These are phyloP conservation scores for Aurinia saxatilis DNA, from an alignment of 345 rosid genomes.

Conservation along the genomic window DNA sequence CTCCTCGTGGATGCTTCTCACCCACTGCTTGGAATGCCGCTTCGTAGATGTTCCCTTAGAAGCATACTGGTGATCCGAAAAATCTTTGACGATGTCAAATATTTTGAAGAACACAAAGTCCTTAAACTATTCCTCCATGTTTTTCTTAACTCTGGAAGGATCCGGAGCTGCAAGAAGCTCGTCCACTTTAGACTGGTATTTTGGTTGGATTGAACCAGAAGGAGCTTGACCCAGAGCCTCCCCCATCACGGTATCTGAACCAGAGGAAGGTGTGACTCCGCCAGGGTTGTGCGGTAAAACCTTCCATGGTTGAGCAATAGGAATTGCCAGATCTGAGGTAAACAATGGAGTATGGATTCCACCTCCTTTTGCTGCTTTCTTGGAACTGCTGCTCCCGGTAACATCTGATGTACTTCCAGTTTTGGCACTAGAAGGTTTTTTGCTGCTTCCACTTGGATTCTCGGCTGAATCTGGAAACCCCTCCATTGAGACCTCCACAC, in stretches of 20 bases:
- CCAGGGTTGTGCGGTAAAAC: slow-evolving; percentile 16
- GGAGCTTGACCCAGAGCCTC: slow-evolving; percentile 1
- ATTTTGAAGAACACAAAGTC: slow-evolving; percentile 52
- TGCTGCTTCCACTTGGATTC: slow-evolving; percentile 22
- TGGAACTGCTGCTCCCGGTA: slow-evolving; percentile 9
- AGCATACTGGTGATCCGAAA: slow-evolving; percentile 57
- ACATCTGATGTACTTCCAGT: slow-evolving; percentile 2
- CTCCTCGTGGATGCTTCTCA: slow-evolving; percentile 75
- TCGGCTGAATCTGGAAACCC: slow-evolving; percentile 38
- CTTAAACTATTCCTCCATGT: slow-evolving; percentile 42
- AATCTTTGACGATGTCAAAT: slow-evolving; percentile 72
- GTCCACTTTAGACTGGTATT: neutral
- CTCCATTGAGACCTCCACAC: slow-evolving; percentile 72
- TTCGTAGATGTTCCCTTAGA: slow-evolving; percentile 29
- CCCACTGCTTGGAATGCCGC: slow-evolving; percentile 69
- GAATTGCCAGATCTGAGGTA: neutral
- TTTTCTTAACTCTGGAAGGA: slow-evolving; percentile 25
- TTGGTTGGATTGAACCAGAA: too few species aligned
- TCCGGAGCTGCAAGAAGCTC: slow-evolving; percentile 16
- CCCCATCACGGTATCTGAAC: slow-evolving; percentile 15
- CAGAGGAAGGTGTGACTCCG: slow-evolving; percentile 12
- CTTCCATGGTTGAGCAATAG: slow-evolving; percentile 19
- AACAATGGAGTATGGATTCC: neutral
- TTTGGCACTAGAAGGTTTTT: slow-evolving; percentile 6
- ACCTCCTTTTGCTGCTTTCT: slow-evolving; percentile 1